These are phyloP conservation scores for Umbellularia californica DNA, from an alignment of 164 flowering plant species.

Conservation along the genomic window DNA sequence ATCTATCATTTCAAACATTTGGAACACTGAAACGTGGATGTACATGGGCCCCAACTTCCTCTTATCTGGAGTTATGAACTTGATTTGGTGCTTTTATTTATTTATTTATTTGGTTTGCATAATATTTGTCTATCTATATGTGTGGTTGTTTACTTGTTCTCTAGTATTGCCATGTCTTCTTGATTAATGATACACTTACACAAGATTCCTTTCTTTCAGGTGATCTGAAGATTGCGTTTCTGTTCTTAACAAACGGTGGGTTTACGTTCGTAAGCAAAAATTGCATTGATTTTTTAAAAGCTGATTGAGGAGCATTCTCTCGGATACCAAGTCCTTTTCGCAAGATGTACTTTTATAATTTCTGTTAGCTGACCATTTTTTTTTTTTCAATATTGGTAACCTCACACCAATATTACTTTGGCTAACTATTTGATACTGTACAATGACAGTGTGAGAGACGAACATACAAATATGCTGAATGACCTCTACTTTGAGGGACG, in stretches of 20 bases:
- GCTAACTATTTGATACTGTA: too few relatives aligned
- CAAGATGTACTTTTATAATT: too few relatives aligned
- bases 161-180: background rate
- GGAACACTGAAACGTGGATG: too few relatives aligned
- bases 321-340: background rate
- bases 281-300: background rate
- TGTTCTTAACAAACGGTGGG: slow-evolving; percentile 80
- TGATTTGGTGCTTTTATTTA: background rate
- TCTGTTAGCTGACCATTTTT: background rate
- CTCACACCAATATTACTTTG: too few relatives aligned
- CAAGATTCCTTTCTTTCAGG: slow-evolving; percentile 38
- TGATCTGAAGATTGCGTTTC: slow-evolving; percentile 54
- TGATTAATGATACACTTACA: background rate
- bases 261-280: background rate
- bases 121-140: background rate
- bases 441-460: too few relatives aligned
- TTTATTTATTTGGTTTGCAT: background rate
- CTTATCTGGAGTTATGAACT: too few relatives aligned
- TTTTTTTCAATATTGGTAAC: too few relatives aligned
- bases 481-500: too few relatives aligned
- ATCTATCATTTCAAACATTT: too few relatives aligned
- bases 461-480: too few relatives aligned
- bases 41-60: too few relatives aligned
- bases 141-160: background rate
- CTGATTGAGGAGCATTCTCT: background rate